These are phyloP conservation scores for Phragmites australis DNA, from an alignment of 176 grass and related monocot genomes.

Conservation along the genomic window DNA sequence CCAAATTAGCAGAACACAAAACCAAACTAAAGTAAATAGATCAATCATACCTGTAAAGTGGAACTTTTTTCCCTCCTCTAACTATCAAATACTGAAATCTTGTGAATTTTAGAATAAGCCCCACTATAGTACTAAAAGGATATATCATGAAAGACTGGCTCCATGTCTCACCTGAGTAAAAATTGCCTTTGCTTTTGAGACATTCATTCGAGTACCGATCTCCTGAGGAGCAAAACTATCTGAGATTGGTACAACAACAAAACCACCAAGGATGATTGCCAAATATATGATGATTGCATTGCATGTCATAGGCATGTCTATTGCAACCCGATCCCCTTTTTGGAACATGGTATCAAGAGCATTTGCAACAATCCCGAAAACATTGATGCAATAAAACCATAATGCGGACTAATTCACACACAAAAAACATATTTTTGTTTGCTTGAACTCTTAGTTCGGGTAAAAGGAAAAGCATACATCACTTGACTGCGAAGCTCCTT, in stretches of 20 bases:
- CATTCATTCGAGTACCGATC: slow-evolving; percentile 66
- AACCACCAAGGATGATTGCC: slow-evolving; percentile 72
- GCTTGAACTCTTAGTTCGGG: slow-evolving; percentile 5
- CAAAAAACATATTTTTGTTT: background rate
- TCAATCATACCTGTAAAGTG: slow-evolving; percentile 74
- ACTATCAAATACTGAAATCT: slow-evolving; percentile 83
- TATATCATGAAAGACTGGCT: background rate
- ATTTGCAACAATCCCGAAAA: slow-evolving; percentile 68
- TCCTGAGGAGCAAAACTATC: slow-evolving; percentile 83
- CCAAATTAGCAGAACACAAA: slow-evolving; percentile 17
- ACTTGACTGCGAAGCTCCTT: no score
- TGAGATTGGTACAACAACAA: slow-evolving; percentile 87
- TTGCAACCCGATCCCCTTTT: slow-evolving; percentile 75
- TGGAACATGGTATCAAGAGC: slow-evolving; percentile 72
- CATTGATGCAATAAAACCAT: background rate
- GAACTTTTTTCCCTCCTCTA: slow-evolving; percentile 78
- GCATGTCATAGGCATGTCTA: slow-evolving; percentile 97
- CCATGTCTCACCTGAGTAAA: slow-evolving; percentile 73
- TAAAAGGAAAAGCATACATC: no score
- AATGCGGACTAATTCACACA: background rate
- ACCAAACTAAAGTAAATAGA: background rate
- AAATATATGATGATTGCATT: slow-evolving; percentile 85
- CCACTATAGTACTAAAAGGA: background rate
- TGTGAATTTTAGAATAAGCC: slow-evolving; percentile 16
- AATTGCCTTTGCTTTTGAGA: slow-evolving; percentile 76